phyloP scores from a whole-genome alignment of 257 asterid genomes.

The Apocynum venetum region DNA sequence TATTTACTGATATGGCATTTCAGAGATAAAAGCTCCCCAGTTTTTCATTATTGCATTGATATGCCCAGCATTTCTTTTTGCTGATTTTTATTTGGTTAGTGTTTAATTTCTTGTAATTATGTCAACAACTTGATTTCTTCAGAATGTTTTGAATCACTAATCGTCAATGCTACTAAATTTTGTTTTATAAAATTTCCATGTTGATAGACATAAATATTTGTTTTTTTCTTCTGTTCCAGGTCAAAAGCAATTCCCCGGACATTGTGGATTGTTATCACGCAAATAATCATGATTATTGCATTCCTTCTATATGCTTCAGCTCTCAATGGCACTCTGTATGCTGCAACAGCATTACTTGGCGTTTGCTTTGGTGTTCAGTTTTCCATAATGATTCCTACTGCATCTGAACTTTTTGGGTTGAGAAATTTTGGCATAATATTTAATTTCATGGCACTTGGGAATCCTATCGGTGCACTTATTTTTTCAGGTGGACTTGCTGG shows the following conservation, averaged over 20 bases:
- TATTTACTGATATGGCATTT: neutral
- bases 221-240: constrained; percentile 35
- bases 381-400: constrained; percentile 81
- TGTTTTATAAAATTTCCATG: no score
- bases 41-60: neutral
- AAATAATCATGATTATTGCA: constrained; percentile 59
- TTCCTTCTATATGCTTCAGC: constrained; percentile 88
- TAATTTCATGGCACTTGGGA: constrained; percentile 86
- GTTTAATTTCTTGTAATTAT: neutral
- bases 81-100: neutral
- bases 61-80: neutral
- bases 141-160: no score
- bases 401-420: constrained; percentile 89
- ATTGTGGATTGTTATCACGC: constrained; percentile 74
- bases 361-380: constrained; percentile 82
- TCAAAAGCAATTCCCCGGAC: constrained; percentile 77
- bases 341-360: constrained; percentile 88
- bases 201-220: neutral
- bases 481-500: constrained; percentile 84
- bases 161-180: no score
- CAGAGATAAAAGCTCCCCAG: neutral
- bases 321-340: constrained; percentile 66
- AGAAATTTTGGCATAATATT: constrained; percentile 77
- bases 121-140: neutral
- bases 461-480: constrained; percentile 75